Evolutionary conservation across 768 basidiomycete species (phyloP).

Genomic region (Omphalotus guepiniiformis): DNA sequence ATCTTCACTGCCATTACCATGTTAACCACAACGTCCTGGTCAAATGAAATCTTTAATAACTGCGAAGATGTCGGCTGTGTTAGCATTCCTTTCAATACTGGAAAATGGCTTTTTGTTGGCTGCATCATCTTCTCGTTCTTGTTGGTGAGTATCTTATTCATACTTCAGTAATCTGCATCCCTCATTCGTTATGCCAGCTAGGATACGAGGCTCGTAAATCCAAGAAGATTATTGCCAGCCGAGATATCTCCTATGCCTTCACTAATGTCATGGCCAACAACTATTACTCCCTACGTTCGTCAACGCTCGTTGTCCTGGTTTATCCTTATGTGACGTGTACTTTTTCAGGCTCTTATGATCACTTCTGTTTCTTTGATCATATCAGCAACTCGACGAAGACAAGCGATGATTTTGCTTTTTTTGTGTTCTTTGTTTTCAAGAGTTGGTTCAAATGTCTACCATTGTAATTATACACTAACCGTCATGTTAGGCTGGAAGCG

Average conservation of each 20-base stretch:
- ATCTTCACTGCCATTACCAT: constrained; percentile 97
- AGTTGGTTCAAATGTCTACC: constrained; percentile 44
- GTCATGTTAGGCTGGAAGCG: constrained; percentile 37
- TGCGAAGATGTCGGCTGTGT: constrained; percentile 71
- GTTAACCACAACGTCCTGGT: constrained; percentile 89
- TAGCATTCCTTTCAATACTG: constrained; percentile 81
- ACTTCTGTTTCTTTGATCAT: constrained; percentile 98
- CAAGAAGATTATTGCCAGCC: constrained; percentile 89
- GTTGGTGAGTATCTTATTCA: constrained; percentile 51
- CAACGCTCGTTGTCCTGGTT: background rate
- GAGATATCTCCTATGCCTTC: constrained; percentile 97
- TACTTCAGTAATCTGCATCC: background rate
- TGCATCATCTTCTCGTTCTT: constrained; percentile 99
- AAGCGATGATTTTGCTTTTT: constrained; percentile 98
- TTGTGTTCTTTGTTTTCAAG: constrained; percentile 99
- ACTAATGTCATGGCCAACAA: constrained; percentile 97
- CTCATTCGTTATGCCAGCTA: constrained; percentile 44
- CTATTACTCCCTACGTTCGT: constrained; percentile 91
- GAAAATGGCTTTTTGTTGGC: constrained; percentile 95
- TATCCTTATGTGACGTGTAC: constrained; percentile 2
- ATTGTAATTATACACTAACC: constrained; percentile 1
- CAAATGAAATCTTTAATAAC: constrained; percentile 82
- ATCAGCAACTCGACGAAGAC: constrained; percentile 94
- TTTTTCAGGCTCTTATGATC: constrained; percentile 80
- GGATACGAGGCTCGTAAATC: constrained; percentile 91